phyloP scores from a whole-genome alignment of 768 basidiomycete genomes.

The Dendrothele bispora region DNA sequence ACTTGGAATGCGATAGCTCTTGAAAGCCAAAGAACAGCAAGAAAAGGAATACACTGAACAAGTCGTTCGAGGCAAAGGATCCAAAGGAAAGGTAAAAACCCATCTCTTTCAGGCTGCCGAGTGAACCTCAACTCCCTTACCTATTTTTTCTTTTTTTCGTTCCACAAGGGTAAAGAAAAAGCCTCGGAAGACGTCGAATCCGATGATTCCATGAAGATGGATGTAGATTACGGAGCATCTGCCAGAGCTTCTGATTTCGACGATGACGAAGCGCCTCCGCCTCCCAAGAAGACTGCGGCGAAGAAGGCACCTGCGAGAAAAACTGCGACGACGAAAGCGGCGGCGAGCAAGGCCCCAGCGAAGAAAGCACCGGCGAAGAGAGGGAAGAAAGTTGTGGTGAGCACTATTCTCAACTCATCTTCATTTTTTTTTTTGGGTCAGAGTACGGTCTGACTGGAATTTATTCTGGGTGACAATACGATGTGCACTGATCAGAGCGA shows the following conservation, averaged over 20 bases:
- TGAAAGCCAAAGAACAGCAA: constrained; percentile 68
- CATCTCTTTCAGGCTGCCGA: background rate
- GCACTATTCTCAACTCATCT: background rate
- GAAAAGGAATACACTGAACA: constrained; percentile 62
- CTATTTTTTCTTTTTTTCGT: background rate
- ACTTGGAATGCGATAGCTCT: constrained; percentile 42
- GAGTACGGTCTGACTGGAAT: no score
- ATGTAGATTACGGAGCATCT: constrained; percentile 47
- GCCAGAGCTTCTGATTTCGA: constrained; percentile 55
- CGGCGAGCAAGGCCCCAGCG: constrained; percentile 40
- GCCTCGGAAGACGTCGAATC: constrained; percentile 52
- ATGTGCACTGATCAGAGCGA: constrained; percentile 31
- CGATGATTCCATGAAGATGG: constrained; percentile 77
- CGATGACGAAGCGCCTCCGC: constrained; percentile 45
- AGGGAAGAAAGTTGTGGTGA: constrained; percentile 50
- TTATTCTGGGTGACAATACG: no score
- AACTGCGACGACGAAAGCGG: constrained; percentile 22
- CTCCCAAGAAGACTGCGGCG: constrained; percentile 35
- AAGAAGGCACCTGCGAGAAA: constrained; percentile 30
- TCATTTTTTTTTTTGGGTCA: no score
- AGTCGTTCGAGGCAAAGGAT: constrained; percentile 33
- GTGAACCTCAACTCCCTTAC: background rate
- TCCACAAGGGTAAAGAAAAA: constrained; percentile 56
- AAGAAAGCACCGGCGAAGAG: constrained; percentile 42
- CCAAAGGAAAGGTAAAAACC: constrained; percentile 45